Conservation (phyloP, 1,284 basidiomycete genomes). For the Lignosus rhinocerotis region DNA sequence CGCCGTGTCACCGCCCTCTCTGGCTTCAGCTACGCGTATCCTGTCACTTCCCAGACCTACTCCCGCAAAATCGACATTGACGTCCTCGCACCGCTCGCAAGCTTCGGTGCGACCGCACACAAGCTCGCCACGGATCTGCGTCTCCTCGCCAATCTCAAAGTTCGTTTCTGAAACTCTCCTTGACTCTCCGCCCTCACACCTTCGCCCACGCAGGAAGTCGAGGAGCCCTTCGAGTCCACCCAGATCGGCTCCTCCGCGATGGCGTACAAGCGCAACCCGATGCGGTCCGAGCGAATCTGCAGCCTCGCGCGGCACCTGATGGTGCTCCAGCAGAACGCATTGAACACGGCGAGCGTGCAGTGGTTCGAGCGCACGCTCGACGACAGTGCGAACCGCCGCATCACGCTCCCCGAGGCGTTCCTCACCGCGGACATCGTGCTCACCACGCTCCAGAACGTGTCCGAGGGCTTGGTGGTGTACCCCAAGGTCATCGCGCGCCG, state of each 20-base stretch:
- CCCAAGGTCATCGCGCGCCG: slow-evolving; percentile 92
- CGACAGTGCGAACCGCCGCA: slow-evolving; percentile 94
- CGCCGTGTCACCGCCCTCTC: slow-evolving; percentile 86
- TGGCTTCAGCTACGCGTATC: slow-evolving; percentile 94
- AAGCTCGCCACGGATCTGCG: slow-evolving; percentile 98
- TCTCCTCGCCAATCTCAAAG: slow-evolving; percentile 90
- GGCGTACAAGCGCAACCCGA: slow-evolving; percentile 99
- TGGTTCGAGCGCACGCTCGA: slow-evolving; percentile 98
- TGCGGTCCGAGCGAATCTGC: slow-evolving; percentile 98
- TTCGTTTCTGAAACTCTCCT: slow-evolving; percentile 23
- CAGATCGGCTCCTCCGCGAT: slow-evolving; percentile 99
- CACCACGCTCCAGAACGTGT: slow-evolving; percentile 94
- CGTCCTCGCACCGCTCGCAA: slow-evolving; percentile 86
- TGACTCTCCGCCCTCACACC: not conserved
- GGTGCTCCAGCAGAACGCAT: slow-evolving; percentile 90
- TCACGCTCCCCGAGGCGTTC: slow-evolving; percentile 96
- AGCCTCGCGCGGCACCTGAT: slow-evolving; percentile 91
- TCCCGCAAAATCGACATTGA: slow-evolving; percentile 98
- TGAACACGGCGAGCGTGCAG: slow-evolving; percentile 90
- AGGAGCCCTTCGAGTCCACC: slow-evolving; percentile 98
- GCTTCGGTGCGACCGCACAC: slow-evolving; percentile 93
- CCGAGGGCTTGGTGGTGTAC: slow-evolving; percentile 97
- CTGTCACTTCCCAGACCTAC: slow-evolving; percentile 98
- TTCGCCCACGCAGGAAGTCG: slow-evolving; percentile 74
- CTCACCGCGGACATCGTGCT: slow-evolving; percentile 96